Percentiles rank a stretch among this genome's conserved stretches.
Conservation (phyloP, 2,329 filamentous ascomycete genomes). For the Sarocladium strictum region DNA sequence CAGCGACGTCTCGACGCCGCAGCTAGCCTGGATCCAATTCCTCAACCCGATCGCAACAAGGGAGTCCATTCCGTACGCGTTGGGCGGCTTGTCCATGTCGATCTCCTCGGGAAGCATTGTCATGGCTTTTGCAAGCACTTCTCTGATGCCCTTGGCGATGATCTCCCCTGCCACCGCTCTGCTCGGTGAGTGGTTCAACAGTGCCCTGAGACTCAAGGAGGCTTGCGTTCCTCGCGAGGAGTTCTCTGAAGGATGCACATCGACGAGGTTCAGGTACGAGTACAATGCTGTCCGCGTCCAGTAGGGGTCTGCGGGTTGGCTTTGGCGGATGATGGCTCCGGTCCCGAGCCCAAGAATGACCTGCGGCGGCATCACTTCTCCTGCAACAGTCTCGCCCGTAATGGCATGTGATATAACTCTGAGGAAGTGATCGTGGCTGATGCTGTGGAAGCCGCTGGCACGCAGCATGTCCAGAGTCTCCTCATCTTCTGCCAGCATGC, state of each 20-base stretch:
- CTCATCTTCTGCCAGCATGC: slow-evolving; percentile 47
- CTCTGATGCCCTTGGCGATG: slow-evolving; percentile 29
- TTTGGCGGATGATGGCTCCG: slow-evolving; percentile 47
- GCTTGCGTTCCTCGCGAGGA: slow-evolving; percentile 11
- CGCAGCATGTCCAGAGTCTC: slow-evolving; percentile 41
- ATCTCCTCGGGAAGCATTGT: slow-evolving; percentile 38
- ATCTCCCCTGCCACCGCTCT: slow-evolving; percentile 25
- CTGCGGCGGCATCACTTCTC: slow-evolving; percentile 34
- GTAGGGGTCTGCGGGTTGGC: slow-evolving; percentile 46
- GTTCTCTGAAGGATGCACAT: slow-evolving; percentile 31
- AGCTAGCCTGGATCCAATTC: slow-evolving; percentile 43
- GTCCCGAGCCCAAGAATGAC: slow-evolving; percentile 48
- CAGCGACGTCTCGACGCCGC: slow-evolving; percentile 37
- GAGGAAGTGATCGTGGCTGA: slow-evolving; percentile 44
- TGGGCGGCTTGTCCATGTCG: slow-evolving; percentile 32
- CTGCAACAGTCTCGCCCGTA: slow-evolving; percentile 23
- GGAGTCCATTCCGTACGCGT: slow-evolving; percentile 46
- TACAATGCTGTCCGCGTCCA: slow-evolving; percentile 47
- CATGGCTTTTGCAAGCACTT: slow-evolving; percentile 38
- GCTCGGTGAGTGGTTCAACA: slow-evolving; percentile 24
- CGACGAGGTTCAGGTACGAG: slow-evolving; percentile 40
- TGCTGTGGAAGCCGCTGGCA: slow-evolving; percentile 48
- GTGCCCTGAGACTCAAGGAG: slow-evolving; percentile 22
- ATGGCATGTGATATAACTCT: slow-evolving; percentile 41
- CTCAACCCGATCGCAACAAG: slow-evolving; percentile 46